Conservation (phyloP, 768 basidiomycete species). For the Rhizopogon rudus region DNA sequence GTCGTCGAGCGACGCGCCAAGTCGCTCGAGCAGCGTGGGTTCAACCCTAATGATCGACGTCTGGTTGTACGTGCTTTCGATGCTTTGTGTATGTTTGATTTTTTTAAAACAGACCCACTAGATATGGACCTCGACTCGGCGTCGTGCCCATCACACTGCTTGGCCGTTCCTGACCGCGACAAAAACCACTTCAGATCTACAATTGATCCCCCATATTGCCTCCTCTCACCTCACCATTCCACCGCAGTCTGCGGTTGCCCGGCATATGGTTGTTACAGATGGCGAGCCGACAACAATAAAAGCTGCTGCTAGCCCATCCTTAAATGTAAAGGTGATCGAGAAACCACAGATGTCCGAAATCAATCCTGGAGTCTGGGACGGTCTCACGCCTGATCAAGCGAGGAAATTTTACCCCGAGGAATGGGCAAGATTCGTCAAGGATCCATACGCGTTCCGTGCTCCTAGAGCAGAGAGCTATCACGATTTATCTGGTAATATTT, state of each 20-base stretch:
- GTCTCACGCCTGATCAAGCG: conserved; percentile 85
- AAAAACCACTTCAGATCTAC: conserved; percentile 8
- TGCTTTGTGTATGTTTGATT: not conserved
- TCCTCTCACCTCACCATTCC: not conserved
- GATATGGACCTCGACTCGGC: conserved; percentile 97
- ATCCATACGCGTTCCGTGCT: conserved; percentile 90
- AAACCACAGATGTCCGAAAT: conserved; percentile 98
- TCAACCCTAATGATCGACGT: conserved; percentile 53
- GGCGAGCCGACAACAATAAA: not conserved
- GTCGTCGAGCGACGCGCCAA: conserved; percentile 80
- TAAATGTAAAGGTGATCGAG: conserved; percentile 82
- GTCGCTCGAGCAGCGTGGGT: conserved; percentile 65
- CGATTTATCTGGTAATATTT: conserved; percentile 70
- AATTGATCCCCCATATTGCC: not conserved
- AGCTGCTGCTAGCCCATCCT: conserved; percentile 13
- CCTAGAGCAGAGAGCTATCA: conserved; percentile 97
- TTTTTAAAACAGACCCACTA: conserved; percentile 23
- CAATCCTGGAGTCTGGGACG: conserved; percentile 98
- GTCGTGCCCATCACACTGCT: conserved; percentile 91
- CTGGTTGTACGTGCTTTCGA: conserved; percentile 50
- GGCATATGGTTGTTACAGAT: not conserved
- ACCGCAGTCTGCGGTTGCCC: not conserved
- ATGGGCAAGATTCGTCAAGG: conserved; percentile 87
- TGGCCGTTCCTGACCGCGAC: conserved; percentile 77
- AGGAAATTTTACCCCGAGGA: conserved; percentile 89